Evolutionary conservation across 2,329 filamentous ascomycete genomes (phyloP), one percentile per base, ranked within the genome.

Genomic region (Neurospora sp.): DNA sequence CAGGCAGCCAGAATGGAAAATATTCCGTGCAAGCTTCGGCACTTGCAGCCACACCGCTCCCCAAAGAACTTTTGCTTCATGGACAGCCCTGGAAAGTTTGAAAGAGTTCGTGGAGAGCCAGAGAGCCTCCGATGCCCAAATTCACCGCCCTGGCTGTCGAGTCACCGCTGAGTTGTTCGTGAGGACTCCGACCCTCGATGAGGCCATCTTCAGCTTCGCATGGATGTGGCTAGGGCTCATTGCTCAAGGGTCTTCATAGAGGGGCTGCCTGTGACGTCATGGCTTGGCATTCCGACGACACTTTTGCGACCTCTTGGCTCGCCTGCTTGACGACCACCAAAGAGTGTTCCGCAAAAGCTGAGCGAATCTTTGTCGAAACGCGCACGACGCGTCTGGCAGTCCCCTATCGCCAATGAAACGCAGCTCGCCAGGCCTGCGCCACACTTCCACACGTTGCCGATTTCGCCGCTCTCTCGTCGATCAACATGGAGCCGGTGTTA

Each of bases 181-280:
- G 28, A 41, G 37, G 39, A 67, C 36, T 39, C 38, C 28, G 39
- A 38, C 28, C 19, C n/a, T 43, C 36, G 19, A 52, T 36, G 43
- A 52, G 37, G n/a, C 67, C 41, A 19, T 62, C 28, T 68, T 69
- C 67, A 69, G 67, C 67, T 69, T 43, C 52, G 10, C 67, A 69
- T 65, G 67, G 67, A 66, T 69, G 33, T 37, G 36, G 66, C 28
- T 62, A 62, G 52, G 28, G 52, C 23, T 62, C 52, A 62, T 8
- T 33, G 15, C 28, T n/a, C 12, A 62, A 62, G 28, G 52, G 12
- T 62, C 28, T 36, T 28, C 43, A 52, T 62, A 62, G 52, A 62
- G 52, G 52, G 52, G 52, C 52, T 62, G 3, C 12, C 15, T 62
- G 8, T 62, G 52, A 62, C 52, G 52, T 62, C 52, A 62, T 62